phyloP scores from a whole-genome alignment of 345 rosid genomes.

The Brassica napus region DNA sequence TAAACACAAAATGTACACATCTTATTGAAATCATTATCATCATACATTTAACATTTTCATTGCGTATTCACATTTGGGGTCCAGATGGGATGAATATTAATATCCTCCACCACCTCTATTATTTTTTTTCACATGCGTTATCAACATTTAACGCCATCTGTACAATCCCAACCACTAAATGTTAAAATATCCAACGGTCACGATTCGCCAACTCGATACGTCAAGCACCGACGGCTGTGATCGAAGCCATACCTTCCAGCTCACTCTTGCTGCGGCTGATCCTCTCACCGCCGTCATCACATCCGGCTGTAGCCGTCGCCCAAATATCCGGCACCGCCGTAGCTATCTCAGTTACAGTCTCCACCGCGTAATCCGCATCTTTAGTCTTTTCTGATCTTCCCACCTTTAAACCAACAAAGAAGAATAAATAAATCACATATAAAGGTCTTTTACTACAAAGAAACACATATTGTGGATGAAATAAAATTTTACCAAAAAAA shows the following conservation, averaged over 20 bases:
- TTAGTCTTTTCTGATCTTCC: constrained; percentile 61
- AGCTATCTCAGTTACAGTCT: constrained; percentile 45
- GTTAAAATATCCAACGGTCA: constrained; percentile 33
- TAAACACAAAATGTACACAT: no score
- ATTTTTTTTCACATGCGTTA: constrained; percentile 30
- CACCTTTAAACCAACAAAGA: constrained; percentile 39
- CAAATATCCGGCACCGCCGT: constrained; percentile 73
- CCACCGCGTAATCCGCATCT: constrained; percentile 73
- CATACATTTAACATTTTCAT: constrained; percentile 5
- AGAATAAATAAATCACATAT: background rate
- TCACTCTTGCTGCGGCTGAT: constrained; percentile 51
- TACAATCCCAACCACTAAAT: constrained; percentile 21
- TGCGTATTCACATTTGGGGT: constrained; percentile 35
- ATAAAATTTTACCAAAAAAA: no score
- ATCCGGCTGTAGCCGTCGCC: constrained; percentile 32
- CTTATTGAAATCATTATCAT: background rate
- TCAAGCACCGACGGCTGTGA: constrained; percentile 65
- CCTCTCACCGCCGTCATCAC: constrained; percentile 42
- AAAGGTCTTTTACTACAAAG: background rate
- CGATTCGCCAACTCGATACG: background rate
- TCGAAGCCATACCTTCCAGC: constrained; percentile 46
- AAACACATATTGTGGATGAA: background rate
- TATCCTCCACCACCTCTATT: constrained; percentile 18
- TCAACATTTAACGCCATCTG: constrained; percentile 21
- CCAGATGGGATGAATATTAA: constrained; percentile 34